A percentile compares a stretch with the other conserved stretches of the same genome.
Conservation (phyloP, 2,329 filamentous ascomycete species). For the Microthyrium microscopicum region DNA sequence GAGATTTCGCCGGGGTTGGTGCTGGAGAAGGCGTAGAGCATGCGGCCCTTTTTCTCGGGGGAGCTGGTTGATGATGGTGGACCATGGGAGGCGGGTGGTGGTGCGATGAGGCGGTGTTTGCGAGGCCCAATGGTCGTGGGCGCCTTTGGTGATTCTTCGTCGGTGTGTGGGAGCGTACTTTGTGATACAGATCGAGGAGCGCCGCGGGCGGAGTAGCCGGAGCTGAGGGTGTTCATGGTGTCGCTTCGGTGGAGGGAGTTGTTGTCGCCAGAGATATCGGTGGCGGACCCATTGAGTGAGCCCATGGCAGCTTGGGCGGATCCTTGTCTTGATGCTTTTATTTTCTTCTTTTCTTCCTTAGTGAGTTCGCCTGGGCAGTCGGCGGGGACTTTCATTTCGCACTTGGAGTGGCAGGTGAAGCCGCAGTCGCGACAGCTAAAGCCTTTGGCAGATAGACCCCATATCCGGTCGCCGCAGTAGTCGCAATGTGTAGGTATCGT, state of each 20-base stretch:
- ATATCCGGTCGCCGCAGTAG: constrained; percentile 88
- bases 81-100: constrained; percentile 52
- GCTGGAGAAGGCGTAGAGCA: constrained; percentile 78
- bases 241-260: constrained; percentile 65
- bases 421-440: constrained; percentile 94
- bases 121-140: constrained; percentile 12
- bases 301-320: constrained; percentile 42
- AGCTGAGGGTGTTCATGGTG: constrained; percentile 58
- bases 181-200: constrained; percentile 62
- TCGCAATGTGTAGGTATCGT: constrained; percentile 99
- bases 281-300: constrained; percentile 25
- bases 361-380: constrained; percentile 86
- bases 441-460: constrained; percentile 91
- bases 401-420: constrained; percentile 97
- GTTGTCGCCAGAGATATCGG: constrained; percentile 22
- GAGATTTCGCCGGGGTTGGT: constrained; percentile 67
- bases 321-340: constrained; percentile 74
- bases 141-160: constrained; percentile 26
- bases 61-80: neutral
- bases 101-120: constrained; percentile 66
- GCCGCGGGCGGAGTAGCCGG: constrained; percentile 60
- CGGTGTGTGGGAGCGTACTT: constrained; percentile 30
- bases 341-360: constrained; percentile 90
- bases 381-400: constrained; percentile 94
- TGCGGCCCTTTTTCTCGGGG: constrained; percentile 55